Percentiles rank a stretch among this genome's conserved stretches.
These are phyloP conservation scores for Penicillium sp. DNA, from an alignment of 2,329 filamentous ascomycete genomes.

Conservation along the genomic window DNA sequence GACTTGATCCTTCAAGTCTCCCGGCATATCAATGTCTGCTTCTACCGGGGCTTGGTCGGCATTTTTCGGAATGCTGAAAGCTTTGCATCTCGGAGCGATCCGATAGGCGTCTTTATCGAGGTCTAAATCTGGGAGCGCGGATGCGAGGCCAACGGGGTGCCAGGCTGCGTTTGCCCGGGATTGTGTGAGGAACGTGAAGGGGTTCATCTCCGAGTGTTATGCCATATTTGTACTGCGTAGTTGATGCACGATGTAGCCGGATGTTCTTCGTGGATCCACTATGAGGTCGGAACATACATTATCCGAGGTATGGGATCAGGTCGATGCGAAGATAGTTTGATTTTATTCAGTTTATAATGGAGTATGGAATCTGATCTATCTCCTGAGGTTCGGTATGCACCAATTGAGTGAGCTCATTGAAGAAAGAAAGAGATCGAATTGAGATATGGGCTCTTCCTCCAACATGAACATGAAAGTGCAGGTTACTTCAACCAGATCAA, in stretches of 20 bases:
- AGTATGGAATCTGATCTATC: too few species aligned
- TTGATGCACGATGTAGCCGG: background rate
- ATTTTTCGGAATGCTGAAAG: slow-evolving; percentile 49
- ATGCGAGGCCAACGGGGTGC: slow-evolving; percentile 53
- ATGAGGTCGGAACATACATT: background rate
- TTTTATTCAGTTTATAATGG: too few species aligned
- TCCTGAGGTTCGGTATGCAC: too few species aligned
- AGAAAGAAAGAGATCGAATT: too few species aligned
- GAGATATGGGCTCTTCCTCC: too few species aligned
- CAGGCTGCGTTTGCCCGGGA: slow-evolving; percentile 38
- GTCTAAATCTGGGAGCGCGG: slow-evolving; percentile 53
- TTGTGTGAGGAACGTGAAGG: slow-evolving; percentile 12
- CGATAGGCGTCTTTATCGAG: slow-evolving; percentile 29
- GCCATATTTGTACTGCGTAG: background rate
- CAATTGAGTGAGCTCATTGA: too few species aligned
- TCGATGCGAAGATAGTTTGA: too few species aligned
- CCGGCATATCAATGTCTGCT: slow-evolving; percentile 32
- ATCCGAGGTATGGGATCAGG: background rate
- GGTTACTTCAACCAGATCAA: too few species aligned
- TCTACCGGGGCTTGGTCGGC: slow-evolving; percentile 30
- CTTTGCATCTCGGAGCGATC: slow-evolving; percentile 55
- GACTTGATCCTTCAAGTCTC: slow-evolving; percentile 54
- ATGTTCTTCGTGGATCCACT: background rate
- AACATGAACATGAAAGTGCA: too few species aligned
- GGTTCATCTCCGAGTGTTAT: slow-evolving; percentile 16